Base-by-base conservation (phyloP, 176 grass and related monocot genomes). In the Lolium perenne region DNA sequence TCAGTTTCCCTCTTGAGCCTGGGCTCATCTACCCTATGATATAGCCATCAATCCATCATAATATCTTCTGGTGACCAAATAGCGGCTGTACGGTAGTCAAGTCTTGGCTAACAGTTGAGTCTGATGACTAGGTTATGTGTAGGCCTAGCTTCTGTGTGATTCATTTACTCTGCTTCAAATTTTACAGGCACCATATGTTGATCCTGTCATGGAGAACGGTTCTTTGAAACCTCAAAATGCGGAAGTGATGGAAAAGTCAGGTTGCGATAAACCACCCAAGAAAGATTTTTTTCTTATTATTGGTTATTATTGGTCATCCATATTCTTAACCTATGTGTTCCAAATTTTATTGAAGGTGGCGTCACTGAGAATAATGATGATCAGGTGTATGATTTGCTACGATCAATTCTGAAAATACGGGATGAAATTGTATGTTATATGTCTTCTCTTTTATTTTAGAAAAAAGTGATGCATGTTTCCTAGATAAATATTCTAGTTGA, bases 371-470 rank as follows among this genome's bases (percentile, higher is more conserved):
- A 81, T 17, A 68, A 9, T 1, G 67, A 53, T 35, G 46, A 69
- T 68, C 79, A 38, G 46, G 32, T 67, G 45, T 35, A 51, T 80
- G 43, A 48, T 51, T 81, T 46, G n/a, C 48, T 51, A 6, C 25
- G 65, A 20, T 20, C 16, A 51, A 1, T 67, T 68, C 43, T n/a
- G 25, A 67, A 51, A 68, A 67, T 67, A 68, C 23, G 17, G 79
- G 62, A 67, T 81, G 79, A 68, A 23, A 38, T 56, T 56, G 80
- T 82, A 56, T 56, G 80, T 71, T 82, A 38, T 26, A 38, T 82
- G 38, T 46, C 46, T 55, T 63, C 49, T 38, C 20, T 65, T 80
- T 85, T 40, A 57, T 84, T 66, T 32, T 23, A 22, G 14, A 55
- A 6, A 6, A 38, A 20, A 35, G 14, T 80, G 55, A 41, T 55